A percentile compares a stretch with the other conserved stretches of the same genome.
Evolutionary conservation across 73 alveolate species (phyloP).

Genomic region (Blepharisma stoltei): DNA sequence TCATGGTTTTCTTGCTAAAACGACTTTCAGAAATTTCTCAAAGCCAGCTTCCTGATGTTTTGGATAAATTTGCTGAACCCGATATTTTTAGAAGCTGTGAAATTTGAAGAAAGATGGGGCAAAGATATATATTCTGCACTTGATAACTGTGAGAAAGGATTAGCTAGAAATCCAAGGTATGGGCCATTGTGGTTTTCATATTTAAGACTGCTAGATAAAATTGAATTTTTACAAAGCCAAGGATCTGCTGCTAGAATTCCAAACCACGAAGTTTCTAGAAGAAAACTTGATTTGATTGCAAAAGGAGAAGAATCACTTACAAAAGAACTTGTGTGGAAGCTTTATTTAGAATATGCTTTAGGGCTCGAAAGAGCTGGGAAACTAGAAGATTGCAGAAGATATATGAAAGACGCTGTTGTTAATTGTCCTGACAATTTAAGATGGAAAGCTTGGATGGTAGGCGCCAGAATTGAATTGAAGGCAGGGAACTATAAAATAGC

Average conservation of each 20-base stretch:
- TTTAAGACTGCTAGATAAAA: slow-evolving; percentile 43
- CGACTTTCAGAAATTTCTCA: too few relatives aligned
- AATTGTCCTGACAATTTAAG: slow-evolving; percentile 46
- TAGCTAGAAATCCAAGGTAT: slow-evolving; percentile 37
- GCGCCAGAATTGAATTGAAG: slow-evolving; percentile 46
- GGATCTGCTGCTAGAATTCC: not conserved
- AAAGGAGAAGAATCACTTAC: slow-evolving; percentile 35
- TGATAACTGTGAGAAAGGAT: slow-evolving; percentile 56
- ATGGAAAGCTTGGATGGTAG: slow-evolving; percentile 68
- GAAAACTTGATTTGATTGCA: slow-evolving; percentile 35
- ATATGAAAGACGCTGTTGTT: slow-evolving; percentile 37
- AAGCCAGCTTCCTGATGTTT: too few relatives aligned
- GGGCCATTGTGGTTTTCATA: slow-evolving; percentile 63
- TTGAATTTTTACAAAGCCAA: slow-evolving; percentile 22
- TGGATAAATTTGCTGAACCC: too few relatives aligned
- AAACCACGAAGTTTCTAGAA: not conserved
- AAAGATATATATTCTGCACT: slow-evolving; percentile 36
- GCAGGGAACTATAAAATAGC: slow-evolving; percentile 41
- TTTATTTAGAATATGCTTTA: slow-evolving; percentile 57
- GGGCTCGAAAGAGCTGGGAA: slow-evolving; percentile 38
- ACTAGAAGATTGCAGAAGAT: slow-evolving; percentile 32
- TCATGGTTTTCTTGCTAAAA: too few relatives aligned
- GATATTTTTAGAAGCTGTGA: slow-evolving; percentile 34
- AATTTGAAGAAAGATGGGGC: slow-evolving; percentile 43
- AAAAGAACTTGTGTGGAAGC: slow-evolving; percentile 56